These are phyloP conservation scores for Iberis amara DNA, from an alignment of 441 rosid species.

Conservation along the genomic window DNA sequence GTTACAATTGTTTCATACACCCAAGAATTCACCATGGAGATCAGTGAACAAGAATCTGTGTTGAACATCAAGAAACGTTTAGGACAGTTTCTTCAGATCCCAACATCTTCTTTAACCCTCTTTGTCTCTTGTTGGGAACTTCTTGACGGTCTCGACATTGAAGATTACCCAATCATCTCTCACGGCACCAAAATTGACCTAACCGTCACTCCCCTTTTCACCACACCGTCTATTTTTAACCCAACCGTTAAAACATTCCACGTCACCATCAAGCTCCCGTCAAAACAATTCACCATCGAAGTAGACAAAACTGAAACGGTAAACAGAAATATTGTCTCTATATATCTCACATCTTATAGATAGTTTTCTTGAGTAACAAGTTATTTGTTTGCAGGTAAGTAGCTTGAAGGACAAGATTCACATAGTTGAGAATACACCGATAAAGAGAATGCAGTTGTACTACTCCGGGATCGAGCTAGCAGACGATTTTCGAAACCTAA, in stretches of 20 bases:
- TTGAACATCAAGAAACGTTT: constrained; percentile 45
- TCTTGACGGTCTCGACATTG: constrained; percentile 77
- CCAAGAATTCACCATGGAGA: constrained; percentile 44
- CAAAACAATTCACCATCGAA: constrained; percentile 41
- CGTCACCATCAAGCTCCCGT: constrained; percentile 49
- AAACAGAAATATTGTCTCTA: too few species aligned
- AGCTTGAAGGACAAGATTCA: constrained; percentile 81
- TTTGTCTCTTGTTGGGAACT: constrained; percentile 68
- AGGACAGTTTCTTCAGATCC: constrained; percentile 43
- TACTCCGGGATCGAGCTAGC: constrained; percentile 48
- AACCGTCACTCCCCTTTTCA: constrained; percentile 35
- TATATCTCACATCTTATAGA: not conserved
- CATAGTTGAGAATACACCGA: constrained; percentile 51
- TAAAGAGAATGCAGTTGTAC: constrained; percentile 57
- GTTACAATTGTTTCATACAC: constrained; percentile 39
- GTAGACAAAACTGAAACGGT: constrained; percentile 69
- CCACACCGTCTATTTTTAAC: constrained; percentile 5
- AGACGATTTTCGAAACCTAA: constrained; percentile 58
- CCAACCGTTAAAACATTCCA: constrained; percentile 15
- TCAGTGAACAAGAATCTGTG: constrained; percentile 44
- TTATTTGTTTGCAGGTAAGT: constrained; percentile 22
- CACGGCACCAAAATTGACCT: constrained; percentile 69
- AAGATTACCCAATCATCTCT: constrained; percentile 64
- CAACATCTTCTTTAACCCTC: constrained; percentile 48
- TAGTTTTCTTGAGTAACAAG: constrained; percentile 19